A percentile compares a stretch with the other conserved stretches of the same genome.
Evolutionary conservation across 306 rosid species (phyloP).

Genomic region (Prunus mira): DNA sequence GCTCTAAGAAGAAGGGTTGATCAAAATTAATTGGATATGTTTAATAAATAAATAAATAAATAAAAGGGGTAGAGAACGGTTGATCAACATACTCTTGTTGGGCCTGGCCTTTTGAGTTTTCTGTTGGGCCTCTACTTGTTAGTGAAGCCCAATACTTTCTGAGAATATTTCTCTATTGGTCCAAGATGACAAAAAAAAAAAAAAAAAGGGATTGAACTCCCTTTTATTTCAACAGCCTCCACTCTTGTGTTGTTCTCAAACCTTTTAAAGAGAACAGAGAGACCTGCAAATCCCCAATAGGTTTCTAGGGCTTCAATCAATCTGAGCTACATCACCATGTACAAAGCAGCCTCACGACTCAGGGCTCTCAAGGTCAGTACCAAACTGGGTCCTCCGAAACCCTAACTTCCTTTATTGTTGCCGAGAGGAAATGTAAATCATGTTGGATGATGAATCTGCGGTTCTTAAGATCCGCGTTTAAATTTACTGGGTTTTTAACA

Average conservation of each 20-base stretch:
- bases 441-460: not conserved
- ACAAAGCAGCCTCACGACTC: conserved; percentile 66
- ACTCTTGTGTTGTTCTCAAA: not conserved
- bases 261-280: not conserved
- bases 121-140: no score
- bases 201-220: not conserved
- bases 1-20: no score
- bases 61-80: no score
- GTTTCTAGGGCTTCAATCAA: conserved; percentile 26
- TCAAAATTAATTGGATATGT: no score
- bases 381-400: not conserved
- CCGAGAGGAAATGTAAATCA: not conserved
- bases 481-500: not conserved
- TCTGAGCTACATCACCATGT: conserved; percentile 42
- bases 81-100: no score
- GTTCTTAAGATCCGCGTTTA: conserved; percentile 18
- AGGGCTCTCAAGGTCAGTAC: conserved; percentile 67
- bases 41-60: no score
- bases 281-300: conserved; percentile 2
- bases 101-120: no score
- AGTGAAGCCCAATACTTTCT: not conserved
- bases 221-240: not conserved
- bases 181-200: not conserved
- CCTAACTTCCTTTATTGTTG: conserved; percentile 9
- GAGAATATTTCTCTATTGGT: not conserved